Evolutionary conservation across 75 land plant species (phyloP).

Genomic region (Pinus albicaulis): DNA sequence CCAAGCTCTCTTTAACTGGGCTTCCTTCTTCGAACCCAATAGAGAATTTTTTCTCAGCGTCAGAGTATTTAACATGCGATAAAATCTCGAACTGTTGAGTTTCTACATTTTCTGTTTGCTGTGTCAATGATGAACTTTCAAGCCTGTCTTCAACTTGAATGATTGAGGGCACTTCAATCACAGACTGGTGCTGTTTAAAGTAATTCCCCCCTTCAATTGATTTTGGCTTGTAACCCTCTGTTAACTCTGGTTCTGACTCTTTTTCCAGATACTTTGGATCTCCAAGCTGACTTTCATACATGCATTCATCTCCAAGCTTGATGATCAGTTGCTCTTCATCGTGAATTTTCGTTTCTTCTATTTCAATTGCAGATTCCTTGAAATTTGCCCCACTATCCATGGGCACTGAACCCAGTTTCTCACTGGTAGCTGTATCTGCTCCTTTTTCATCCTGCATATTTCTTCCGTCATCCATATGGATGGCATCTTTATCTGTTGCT

Average conservation of each 20-base stretch:
- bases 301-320: neutral
- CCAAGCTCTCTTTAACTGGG: neutral
- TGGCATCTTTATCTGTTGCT: no score
- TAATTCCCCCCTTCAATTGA: neutral
- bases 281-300: neutral
- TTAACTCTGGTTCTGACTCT: neutral
- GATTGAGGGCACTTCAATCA: neutral
- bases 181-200: neutral
- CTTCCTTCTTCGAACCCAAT: no score
- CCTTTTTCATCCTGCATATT: no score
- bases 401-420: neutral
- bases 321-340: neutral
- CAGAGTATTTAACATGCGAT: no score
- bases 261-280: neutral
- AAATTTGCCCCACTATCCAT: neutral
- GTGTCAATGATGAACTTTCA: neutral
- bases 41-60: no score
- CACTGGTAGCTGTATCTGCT: no score
- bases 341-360: neutral
- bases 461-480: no score
- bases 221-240: neutral
- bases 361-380: neutral
- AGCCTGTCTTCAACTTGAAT: neutral
- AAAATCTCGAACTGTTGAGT: neutral
- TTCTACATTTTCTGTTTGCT: neutral